Percentiles rank a stretch among this genome's conserved stretches.
These are phyloP conservation scores for Schrenkiella parvula DNA, from an alignment of 345 rosid species.

Conservation along the genomic window DNA sequence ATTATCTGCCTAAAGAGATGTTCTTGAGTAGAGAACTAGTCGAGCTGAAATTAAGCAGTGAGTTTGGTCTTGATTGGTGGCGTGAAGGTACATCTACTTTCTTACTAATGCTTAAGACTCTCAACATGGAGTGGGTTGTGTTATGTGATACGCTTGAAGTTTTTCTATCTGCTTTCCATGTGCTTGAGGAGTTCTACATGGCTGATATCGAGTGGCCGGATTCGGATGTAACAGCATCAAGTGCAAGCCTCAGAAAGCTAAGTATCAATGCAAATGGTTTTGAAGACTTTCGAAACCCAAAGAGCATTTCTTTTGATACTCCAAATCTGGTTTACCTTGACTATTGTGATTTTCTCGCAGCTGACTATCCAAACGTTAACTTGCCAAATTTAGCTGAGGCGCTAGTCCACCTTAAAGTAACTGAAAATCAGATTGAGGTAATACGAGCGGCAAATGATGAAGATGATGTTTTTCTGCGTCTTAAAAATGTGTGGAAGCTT, in stretches of 20 bases:
- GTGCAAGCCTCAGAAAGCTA: background rate
- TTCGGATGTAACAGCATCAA: background rate
- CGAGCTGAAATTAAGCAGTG: background rate
- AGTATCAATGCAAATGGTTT: background rate
- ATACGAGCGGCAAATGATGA: background rate
- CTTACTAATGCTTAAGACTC: no score
- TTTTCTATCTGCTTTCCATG: background rate
- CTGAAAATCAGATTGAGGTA: background rate
- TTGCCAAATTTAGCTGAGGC: conserved; percentile 3
- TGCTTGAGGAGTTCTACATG: background rate
- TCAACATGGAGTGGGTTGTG: no score
- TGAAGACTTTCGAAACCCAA: background rate
- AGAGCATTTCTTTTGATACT: conserved; percentile 3
- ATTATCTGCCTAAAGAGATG: background rate
- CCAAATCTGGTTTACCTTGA: background rate
- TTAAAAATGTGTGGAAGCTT: conserved; percentile 4
- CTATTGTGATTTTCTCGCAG: background rate
- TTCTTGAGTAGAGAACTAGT: background rate
- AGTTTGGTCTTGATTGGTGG: background rate
- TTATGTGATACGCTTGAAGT: background rate
- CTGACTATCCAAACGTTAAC: background rate
- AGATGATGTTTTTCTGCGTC: background rate
- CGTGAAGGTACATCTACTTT: no score
- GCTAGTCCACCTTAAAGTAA: background rate
- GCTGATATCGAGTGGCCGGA: background rate